Base-by-base conservation (phyloP, 441 rosid genomes). In the Arabidopsis lyrata region DNA sequence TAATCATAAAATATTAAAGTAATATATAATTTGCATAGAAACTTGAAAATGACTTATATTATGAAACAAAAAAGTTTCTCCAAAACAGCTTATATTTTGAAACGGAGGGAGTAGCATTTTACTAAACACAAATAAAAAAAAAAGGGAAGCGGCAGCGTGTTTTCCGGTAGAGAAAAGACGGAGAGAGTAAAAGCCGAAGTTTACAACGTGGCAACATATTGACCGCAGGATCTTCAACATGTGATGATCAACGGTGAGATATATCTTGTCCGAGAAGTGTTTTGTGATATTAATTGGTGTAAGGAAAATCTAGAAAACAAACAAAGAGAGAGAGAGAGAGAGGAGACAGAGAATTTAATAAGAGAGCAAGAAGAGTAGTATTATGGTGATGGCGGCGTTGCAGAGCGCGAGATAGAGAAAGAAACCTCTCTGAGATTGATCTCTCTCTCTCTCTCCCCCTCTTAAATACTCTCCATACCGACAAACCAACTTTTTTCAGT, bases 191-290 rank as follows among this genome's bases (percentile, higher is more conserved):
- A 66, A 49, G 67, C 63, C 39, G 6, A 59, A 36, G 44, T 9
- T 35, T 44, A 16, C 36, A 1, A 69, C 70, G 75, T 76, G 75
- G 65, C 75, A 36, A 29, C 0, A 45, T 9, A 8, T 0, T 36
- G 0, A 76, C 75, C 75, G 70, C 20, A 42, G 29, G 70, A 76
- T 76, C 29, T 0, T 27, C n/a, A 38, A 44, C 38, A 41, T 27
- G 48, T 34, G 49, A 61, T 44, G 58, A 68, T 69, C 47, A 63
- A 88, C 91, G 86, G 85, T 84, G 77, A 79, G 81, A 71, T 78
- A 77, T 82, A 11, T 80, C 84, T 84, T 70, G 47, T 85, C 78
- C 77, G 83, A 83, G 62, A 70, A 81, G 49, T 66, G 60, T 34
- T 42, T 2, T 41, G 42, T 29, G 42, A 54, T 27, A 47, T 2